phyloP scores from a whole-genome alignment of 768 basidiomycete species.

The Myochromella boudieri region DNA sequence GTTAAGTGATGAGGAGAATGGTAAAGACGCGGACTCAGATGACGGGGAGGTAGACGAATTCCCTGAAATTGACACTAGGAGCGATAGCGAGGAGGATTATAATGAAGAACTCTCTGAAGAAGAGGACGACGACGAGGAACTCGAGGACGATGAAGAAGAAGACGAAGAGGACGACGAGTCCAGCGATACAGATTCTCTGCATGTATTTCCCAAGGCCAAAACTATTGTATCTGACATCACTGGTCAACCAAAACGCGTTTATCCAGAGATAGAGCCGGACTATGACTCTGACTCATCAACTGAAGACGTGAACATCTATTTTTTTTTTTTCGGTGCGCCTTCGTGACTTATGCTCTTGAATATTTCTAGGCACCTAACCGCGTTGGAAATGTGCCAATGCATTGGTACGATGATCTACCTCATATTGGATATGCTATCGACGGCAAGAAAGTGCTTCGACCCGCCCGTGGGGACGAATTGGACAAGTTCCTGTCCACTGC shows the following conservation, averaged over 20 bases:
- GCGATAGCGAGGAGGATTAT: conserved; percentile 49
- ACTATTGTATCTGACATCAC: conserved; percentile 78
- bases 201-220: conserved; percentile 64
- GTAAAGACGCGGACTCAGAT: conserved; percentile 45
- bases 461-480: conserved; percentile 93
- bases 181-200: conserved; percentile 42
- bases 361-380: conserved; percentile 83
- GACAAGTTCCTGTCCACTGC: conserved; percentile 95
- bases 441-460: conserved; percentile 91
- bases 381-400: conserved; percentile 91
- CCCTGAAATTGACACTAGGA: conserved; percentile 61
- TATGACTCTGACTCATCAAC: conserved; percentile 92
- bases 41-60: conserved; percentile 70
- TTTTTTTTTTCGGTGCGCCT: conserved; percentile 7
- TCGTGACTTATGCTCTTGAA: conserved; percentile 9
- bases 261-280: conserved; percentile 86
- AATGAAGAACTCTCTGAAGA: too few relatives aligned
- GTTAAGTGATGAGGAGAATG: conserved; percentile 70
- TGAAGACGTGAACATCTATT: conserved; percentile 67
- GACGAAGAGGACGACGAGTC: conserved; percentile 36
- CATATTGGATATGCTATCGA: conserved; percentile 96
- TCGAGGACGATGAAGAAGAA: conserved; percentile 41
- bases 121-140: conserved; percentile 35
- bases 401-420: conserved; percentile 99
- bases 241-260: conserved; percentile 79